Conservation (phyloP, 2,329 filamentous ascomycete genomes). For the Arachnomyces sp. region DNA sequence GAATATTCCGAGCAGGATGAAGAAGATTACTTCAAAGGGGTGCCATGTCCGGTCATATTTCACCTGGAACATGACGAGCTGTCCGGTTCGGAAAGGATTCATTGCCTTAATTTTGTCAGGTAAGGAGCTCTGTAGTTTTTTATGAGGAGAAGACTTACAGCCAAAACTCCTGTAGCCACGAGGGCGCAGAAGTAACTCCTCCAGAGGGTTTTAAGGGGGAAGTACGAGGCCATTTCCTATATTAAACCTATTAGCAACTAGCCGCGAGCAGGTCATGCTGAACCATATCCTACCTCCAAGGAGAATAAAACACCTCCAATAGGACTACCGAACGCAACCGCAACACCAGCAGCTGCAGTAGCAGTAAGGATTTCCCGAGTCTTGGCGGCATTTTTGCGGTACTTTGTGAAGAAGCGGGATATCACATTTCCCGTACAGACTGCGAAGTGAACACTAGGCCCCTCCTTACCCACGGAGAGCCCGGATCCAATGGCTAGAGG, state of each 20-base stretch:
- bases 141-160: slow-evolving; percentile 39
- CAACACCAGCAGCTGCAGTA: slow-evolving; percentile 88
- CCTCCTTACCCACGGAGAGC: slow-evolving; percentile 91
- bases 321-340: slow-evolving; percentile 92
- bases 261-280: not conserved
- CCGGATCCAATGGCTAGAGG: slow-evolving; percentile 91
- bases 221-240: slow-evolving; percentile 87
- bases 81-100: slow-evolving; percentile 95
- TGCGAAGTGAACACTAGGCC: slow-evolving; percentile 96
- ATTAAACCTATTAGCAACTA: slow-evolving; percentile 12
- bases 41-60: slow-evolving; percentile 95
- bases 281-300: slow-evolving; percentile 52
- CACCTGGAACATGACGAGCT: slow-evolving; percentile 98
- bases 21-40: slow-evolving; percentile 92
- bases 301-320: slow-evolving; percentile 97
- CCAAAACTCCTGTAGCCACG: slow-evolving; percentile 84
- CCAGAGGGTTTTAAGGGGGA: slow-evolving; percentile 96
- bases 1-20: slow-evolving; percentile 82
- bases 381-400: slow-evolving; percentile 83
- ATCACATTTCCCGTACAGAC: slow-evolving; percentile 97
- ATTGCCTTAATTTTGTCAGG: slow-evolving; percentile 51
- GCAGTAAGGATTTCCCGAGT: slow-evolving; percentile 92
- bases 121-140: not conserved
- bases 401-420: slow-evolving; percentile 85
- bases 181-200: slow-evolving; percentile 95